Evolutionary conservation across 1,284 basidiomycete species (phyloP).

Genomic region (Ustilago sp.): DNA sequence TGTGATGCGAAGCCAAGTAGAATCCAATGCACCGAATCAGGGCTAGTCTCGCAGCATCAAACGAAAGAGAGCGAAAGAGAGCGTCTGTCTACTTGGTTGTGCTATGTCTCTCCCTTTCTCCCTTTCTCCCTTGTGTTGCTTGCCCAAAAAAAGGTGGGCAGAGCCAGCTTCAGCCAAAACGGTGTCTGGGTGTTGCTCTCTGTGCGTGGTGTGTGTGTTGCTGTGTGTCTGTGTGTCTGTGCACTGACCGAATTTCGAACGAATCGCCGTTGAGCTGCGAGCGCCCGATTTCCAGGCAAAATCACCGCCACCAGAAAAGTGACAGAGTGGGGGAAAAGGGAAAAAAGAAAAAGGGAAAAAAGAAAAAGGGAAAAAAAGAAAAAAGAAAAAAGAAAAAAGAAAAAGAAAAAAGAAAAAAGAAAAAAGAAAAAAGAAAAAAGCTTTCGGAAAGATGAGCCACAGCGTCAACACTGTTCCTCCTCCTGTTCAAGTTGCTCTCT

Average conservation of each 20-base stretch:
- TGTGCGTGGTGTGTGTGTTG: not conserved
- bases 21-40: constrained; percentile 16
- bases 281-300: not conserved
- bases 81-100: no score
- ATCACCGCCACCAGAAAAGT: not conserved
- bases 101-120: not conserved
- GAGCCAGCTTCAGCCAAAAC: constrained; percentile 7
- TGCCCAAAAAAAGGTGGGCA: constrained; percentile 19
- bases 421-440: not conserved
- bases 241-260: constrained; percentile 14
- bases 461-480: constrained; percentile 9
- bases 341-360: not conserved
- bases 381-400: not conserved
- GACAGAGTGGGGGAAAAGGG: constrained; percentile 5
- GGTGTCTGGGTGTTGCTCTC: not conserved
- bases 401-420: not conserved
- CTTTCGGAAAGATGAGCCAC: constrained; percentile 16
- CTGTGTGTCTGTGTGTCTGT: not conserved
- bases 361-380: no score
- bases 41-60: not conserved
- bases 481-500: not conserved
- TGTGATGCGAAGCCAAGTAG: constrained; percentile 8
- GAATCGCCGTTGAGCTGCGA: constrained; percentile 11
- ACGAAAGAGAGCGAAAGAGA: not conserved
- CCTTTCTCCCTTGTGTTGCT: constrained; percentile 1